Evolutionary conservation across 2,329 filamentous ascomycete genomes (phyloP).

Genomic region (Colletotrichum zoysiae): DNA sequence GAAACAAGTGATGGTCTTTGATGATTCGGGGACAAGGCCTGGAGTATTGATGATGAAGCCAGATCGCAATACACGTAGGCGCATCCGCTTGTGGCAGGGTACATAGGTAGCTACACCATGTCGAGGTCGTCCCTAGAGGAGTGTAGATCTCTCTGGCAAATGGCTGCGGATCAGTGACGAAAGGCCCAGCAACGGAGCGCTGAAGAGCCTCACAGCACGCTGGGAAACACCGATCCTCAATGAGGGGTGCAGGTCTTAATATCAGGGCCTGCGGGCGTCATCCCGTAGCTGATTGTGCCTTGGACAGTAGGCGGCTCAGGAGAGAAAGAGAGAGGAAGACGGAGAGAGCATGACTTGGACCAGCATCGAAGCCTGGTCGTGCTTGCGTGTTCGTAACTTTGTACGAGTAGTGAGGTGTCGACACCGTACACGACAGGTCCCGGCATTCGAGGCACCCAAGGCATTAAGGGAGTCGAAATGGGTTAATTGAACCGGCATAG

Average conservation of each 20-base stretch:
- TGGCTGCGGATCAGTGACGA: neutral
- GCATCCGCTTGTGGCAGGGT: neutral
- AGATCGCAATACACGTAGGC: neutral
- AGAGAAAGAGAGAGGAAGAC: neutral
- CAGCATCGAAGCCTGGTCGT: neutral
- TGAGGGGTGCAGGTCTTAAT: constrained; percentile 6
- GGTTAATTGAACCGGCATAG: neutral
- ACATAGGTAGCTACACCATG: neutral
- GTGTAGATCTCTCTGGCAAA: neutral
- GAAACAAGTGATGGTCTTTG: neutral
- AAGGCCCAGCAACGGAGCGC: neutral
- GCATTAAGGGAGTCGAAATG: neutral
- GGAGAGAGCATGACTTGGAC: constrained; percentile 9
- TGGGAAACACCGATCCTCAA: neutral
- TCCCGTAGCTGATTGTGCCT: constrained; percentile 10
- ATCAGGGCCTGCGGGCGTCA: neutral
- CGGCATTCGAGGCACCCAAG: neutral
- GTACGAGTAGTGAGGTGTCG: neutral
- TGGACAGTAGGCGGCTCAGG: constrained; percentile 4
- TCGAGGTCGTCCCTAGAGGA: neutral
- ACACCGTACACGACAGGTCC: neutral
- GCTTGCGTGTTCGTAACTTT: neutral
- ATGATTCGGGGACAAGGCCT: neutral
- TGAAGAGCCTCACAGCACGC: neutral
- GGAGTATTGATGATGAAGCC: constrained; percentile 2